These are phyloP conservation scores for Arctium minus DNA, from an alignment of 129 eudicot genomes.

Conservation along the genomic window DNA sequence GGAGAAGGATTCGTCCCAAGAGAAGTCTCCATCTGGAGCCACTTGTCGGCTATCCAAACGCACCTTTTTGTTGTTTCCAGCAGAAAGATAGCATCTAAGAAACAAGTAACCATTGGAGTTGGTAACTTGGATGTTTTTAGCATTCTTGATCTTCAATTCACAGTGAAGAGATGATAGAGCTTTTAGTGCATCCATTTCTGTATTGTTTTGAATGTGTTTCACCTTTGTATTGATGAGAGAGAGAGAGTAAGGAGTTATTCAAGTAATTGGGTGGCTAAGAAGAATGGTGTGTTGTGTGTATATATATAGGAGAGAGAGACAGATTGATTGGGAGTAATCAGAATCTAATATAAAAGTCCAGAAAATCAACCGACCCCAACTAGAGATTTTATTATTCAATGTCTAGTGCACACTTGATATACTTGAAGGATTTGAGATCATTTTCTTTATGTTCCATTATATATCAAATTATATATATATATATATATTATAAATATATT, in stretches of 20 bases:
- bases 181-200: conserved; percentile 20
- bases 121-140: no score
- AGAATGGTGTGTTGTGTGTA: neutral
- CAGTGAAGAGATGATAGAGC: neutral
- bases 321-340: neutral
- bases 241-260: neutral
- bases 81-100: no score
- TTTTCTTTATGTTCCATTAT: neutral
- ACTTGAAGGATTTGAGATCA: neutral
- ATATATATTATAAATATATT: no score
- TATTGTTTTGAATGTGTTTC: neutral
- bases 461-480: neutral
- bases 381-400: neutral
- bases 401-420: neutral
- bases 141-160: no score
- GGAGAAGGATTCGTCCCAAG: no score
- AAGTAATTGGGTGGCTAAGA: neutral
- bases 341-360: neutral
- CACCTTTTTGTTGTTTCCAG: no score
- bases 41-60: no score
- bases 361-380: neutral
- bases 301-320: neutral
- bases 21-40: no score
- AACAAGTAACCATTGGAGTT: no score
- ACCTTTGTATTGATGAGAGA: neutral